Evolutionary conservation across 352 stramenopile species (phyloP).

Genomic region (Paralagenidium karlingii): DNA sequence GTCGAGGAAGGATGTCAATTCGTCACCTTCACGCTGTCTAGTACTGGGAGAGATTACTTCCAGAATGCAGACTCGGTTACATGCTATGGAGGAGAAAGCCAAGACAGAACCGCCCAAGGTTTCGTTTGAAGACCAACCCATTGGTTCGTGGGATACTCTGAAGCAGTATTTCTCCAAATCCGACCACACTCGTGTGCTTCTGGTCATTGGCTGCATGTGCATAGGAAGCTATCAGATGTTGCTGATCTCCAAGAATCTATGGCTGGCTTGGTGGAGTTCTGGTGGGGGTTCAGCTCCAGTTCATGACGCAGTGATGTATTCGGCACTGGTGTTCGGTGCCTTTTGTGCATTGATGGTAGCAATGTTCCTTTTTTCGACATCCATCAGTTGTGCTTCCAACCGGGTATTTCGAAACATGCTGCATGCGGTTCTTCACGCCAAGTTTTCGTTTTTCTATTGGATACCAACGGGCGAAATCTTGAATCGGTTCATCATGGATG

Average conservation of each 20-base stretch:
- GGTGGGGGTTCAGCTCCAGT: conserved; percentile 8
- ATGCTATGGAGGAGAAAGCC: too few relatives aligned
- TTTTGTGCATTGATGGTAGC: conserved; percentile 13
- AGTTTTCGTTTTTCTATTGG: conserved; percentile 19
- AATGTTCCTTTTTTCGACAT: conserved; percentile 14
- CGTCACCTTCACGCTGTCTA: too few relatives aligned
- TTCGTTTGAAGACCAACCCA: too few relatives aligned
- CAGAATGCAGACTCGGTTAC: too few relatives aligned
- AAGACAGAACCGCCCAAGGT: too few relatives aligned
- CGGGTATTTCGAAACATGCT: conserved; percentile 17
- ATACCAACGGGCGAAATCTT: conserved; percentile 24
- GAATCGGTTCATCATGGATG: conserved; percentile 17
- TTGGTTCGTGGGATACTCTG: too few relatives aligned
- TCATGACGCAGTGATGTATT: conserved; percentile 15
- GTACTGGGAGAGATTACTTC: too few relatives aligned
- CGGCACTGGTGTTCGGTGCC: conserved; percentile 10
- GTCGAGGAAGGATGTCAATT: too few relatives aligned
- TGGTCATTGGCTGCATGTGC: too few relatives aligned
- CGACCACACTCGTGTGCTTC: too few relatives aligned
- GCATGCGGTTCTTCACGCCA: conserved; percentile 14
- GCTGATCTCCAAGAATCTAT: conserved; percentile 22
- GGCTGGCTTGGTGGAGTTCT: conserved; percentile 23
- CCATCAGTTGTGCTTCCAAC: conserved; percentile 12
- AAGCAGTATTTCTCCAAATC: too few relatives aligned
- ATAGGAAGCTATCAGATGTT: too few relatives aligned